Base-by-base conservation (phyloP, 106 monocot species). In the Phalaenopsis aphrodite region DNA sequence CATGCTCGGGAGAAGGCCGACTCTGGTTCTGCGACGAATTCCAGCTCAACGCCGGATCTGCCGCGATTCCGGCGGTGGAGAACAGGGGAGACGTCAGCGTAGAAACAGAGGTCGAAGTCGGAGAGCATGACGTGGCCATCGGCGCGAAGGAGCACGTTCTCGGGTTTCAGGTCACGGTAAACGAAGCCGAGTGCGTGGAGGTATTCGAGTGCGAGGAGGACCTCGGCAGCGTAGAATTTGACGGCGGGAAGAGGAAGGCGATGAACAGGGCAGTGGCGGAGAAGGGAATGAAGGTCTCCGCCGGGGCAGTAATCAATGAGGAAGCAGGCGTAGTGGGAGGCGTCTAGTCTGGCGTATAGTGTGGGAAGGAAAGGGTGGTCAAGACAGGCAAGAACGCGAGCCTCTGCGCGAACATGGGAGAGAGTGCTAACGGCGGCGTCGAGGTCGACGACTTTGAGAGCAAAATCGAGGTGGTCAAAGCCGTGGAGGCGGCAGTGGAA, bases 61-160 rank as follows among this genome's bases (percentile, higher is more conserved):
- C 43, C 17, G 38, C 79, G 58, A 42, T n/a, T 43, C 17, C 72
- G 75, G 42, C 64, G 82, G 77, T 67, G 79, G 64, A 95, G 74
- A 18, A 77, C 24, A 2, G 95, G 93, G 42, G 77, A 42, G 23
- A 95, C 90, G 37, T 84, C 72, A 12, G 91, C 73, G 6, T 83
- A 83, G 84, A 95, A 89, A 79, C 91, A 91, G 79, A 96, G 91
- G 79, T 96, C 95, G 68, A 96, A 96, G 83, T 96, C 95, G 45
- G 93, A 93, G 66, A 96, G 91, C 91, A 96, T 88, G 78, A 96
- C 82, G 77, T 96, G 95, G 47, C 95, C 95, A 75, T 93, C 89
- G 45, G 83, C 47, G 5, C 91, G 91, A 45, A 88, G 83, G 75
- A 96, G 93, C 38, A 96, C 88, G 85, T 96, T 96, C 89, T 96